These are phyloP conservation scores for Saraca asoca DNA, from an alignment of 331 rosid genomes.

Conservation along the genomic window DNA sequence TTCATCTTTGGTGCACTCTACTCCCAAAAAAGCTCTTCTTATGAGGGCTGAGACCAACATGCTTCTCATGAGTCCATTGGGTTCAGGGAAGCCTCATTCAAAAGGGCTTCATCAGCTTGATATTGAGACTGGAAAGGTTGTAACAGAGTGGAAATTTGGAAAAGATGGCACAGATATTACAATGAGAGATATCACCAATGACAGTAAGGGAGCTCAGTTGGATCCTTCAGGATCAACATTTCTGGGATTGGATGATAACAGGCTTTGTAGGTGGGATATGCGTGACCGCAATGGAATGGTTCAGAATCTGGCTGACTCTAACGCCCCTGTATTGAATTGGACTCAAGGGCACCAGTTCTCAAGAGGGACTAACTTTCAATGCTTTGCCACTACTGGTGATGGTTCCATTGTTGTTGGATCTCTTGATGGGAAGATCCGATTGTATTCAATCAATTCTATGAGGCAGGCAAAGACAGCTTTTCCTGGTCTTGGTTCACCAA, in stretches of 20 bases:
- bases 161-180: slow-evolving; percentile 95
- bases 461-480: slow-evolving; percentile 92
- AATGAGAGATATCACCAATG: slow-evolving; percentile 91
- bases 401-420: slow-evolving; percentile 97
- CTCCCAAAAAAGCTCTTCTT: slow-evolving; percentile 85
- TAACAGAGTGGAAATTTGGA: slow-evolving; percentile 86
- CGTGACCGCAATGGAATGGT: slow-evolving; percentile 89
- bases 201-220: slow-evolving; percentile 85
- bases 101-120: slow-evolving; percentile 89
- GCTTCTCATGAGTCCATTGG: slow-evolving; percentile 94
- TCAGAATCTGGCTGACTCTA: slow-evolving; percentile 71
- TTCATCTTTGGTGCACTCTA: slow-evolving; percentile 44
- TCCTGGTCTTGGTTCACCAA: slow-evolving; percentile 97
- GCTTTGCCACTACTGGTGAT: slow-evolving; percentile 96
- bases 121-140: slow-evolving; percentile 87
- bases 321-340: slow-evolving; percentile 81
- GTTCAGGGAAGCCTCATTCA: slow-evolving; percentile 71
- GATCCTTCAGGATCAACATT: slow-evolving; percentile 96
- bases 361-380: slow-evolving; percentile 91
- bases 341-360: slow-evolving; percentile 94
- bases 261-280: slow-evolving; percentile 99
- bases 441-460: slow-evolving; percentile 86
- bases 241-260: slow-evolving; percentile 89
- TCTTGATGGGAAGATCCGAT: slow-evolving; percentile 87
- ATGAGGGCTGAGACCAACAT: slow-evolving; percentile 95